Percentiles rank a stretch among this genome's conserved stretches.
Evolutionary conservation across 2,329 filamentous ascomycete species (phyloP).

Genomic region (Gliomastix tumulicola): DNA sequence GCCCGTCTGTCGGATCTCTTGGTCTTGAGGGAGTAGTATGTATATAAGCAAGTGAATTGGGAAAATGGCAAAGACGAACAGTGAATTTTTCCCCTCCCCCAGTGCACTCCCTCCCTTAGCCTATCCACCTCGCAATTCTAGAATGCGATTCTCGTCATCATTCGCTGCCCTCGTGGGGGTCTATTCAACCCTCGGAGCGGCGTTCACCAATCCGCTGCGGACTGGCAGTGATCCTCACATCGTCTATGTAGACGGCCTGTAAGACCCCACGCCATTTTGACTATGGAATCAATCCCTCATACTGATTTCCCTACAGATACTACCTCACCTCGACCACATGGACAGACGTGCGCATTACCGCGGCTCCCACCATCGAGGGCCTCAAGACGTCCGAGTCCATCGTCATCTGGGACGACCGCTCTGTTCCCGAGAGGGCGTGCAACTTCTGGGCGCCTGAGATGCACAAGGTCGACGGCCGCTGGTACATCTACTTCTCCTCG

Average conservation of each 20-base stretch:
- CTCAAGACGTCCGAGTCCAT: conserved; percentile 7
- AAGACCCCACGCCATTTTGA: neutral
- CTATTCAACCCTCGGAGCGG: neutral
- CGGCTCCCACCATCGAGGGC: conserved; percentile 9
- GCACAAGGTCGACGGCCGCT: conserved; percentile 7
- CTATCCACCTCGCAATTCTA: no score
- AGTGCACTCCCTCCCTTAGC: no score
- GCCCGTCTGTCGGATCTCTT: no score
- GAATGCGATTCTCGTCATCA: no score
- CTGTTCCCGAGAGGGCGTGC: conserved; percentile 5
- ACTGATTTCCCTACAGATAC: conserved; percentile 3
- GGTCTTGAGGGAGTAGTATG: no score
- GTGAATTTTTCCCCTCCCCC: no score
- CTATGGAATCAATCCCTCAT: neutral
- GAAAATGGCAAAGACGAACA: no score
- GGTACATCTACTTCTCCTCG: conserved; percentile 12
- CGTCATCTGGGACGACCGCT: conserved; percentile 7
- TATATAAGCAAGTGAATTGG: no score
- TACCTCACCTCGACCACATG: conserved; percentile 11
- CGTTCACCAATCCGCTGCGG: conserved; percentile 7
- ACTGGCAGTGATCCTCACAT: conserved; percentile 5
- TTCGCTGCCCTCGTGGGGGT: no score
- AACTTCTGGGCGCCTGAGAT: conserved; percentile 13
- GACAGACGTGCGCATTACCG: conserved; percentile 8
- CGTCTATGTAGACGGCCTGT: conserved; percentile 5